Percentiles rank a stretch among this genome's conserved stretches.
phyloP scores from a whole-genome alignment of 768 basidiomycete genomes.

The Paxillus ammoniavirescens region DNA sequence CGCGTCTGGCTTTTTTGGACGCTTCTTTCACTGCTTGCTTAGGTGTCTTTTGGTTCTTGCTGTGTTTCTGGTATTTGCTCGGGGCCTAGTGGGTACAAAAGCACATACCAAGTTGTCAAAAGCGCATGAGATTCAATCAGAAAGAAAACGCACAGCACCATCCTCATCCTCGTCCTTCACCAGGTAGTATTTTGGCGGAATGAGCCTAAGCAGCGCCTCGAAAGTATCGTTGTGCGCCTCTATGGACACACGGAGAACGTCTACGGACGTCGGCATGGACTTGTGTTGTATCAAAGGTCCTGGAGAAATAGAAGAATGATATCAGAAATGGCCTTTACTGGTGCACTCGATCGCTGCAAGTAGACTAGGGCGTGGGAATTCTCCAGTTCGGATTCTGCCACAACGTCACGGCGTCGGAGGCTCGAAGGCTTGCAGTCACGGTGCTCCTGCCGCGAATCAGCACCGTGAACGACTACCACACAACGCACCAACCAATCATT shows the following conservation, averaged over 20 bases:
- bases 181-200: constrained; percentile 89
- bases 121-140: background rate
- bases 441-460: too few relatives aligned
- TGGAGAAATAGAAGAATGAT: background rate
- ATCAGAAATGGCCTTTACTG: too few relatives aligned
- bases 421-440: too few relatives aligned
- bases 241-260: constrained; percentile 57
- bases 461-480: too few relatives aligned
- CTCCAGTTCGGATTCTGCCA: too few relatives aligned
- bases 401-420: too few relatives aligned
- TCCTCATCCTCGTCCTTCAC: constrained; percentile 14
- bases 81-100: constrained; percentile 38
- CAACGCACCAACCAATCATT: too few relatives aligned
- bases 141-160: constrained; percentile 11
- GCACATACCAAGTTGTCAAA: background rate
- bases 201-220: constrained; percentile 77
- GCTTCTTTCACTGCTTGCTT: constrained; percentile 89
- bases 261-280: constrained; percentile 49
- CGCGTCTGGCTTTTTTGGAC: constrained; percentile 82
- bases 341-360: too few relatives aligned
- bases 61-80: constrained; percentile 82
- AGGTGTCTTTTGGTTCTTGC: constrained; percentile 78
- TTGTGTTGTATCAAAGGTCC: background rate
- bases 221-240: constrained; percentile 87
- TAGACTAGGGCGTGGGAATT: too few relatives aligned